phyloP scores from a whole-genome alignment of 345 rosid genomes.

The Eucalyptus tenuipes region DNA sequence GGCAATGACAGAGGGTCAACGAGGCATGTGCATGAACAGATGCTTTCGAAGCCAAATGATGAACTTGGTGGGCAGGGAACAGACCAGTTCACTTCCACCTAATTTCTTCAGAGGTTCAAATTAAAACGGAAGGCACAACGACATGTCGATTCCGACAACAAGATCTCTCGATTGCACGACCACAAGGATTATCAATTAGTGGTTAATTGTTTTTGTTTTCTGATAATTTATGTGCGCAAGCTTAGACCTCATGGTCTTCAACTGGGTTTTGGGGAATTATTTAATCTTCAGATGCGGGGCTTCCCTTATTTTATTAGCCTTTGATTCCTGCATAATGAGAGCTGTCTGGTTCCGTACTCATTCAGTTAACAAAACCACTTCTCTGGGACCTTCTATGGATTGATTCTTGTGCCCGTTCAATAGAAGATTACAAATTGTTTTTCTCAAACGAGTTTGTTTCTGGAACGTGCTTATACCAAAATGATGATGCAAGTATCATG shows the following conservation, averaged over 20 bases:
- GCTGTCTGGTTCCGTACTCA: background rate
- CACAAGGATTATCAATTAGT: background rate
- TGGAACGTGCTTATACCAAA: background rate
- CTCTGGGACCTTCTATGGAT: background rate
- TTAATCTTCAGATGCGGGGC: background rate
- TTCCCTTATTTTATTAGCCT: background rate
- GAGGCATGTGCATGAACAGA: background rate
- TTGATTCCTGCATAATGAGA: background rate
- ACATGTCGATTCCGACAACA: background rate
- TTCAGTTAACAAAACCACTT: background rate
- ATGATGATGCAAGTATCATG: background rate
- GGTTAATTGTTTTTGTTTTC: background rate
- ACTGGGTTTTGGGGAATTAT: background rate
- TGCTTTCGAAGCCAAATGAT: background rate
- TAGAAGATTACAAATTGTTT: background rate
- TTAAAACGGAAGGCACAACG: background rate
- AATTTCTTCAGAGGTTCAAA: background rate
- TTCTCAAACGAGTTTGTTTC: background rate
- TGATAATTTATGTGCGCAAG: background rate
- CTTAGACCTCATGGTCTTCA: background rate
- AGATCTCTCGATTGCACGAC: background rate
- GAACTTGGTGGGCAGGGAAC: slow-evolving; percentile 6
- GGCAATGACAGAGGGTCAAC: background rate
- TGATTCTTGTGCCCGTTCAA: background rate
- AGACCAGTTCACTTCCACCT: slow-evolving; percentile 3